Base-by-base conservation (phyloP, 352 stramenopile species). In the Globisporangium echinulatum region DNA sequence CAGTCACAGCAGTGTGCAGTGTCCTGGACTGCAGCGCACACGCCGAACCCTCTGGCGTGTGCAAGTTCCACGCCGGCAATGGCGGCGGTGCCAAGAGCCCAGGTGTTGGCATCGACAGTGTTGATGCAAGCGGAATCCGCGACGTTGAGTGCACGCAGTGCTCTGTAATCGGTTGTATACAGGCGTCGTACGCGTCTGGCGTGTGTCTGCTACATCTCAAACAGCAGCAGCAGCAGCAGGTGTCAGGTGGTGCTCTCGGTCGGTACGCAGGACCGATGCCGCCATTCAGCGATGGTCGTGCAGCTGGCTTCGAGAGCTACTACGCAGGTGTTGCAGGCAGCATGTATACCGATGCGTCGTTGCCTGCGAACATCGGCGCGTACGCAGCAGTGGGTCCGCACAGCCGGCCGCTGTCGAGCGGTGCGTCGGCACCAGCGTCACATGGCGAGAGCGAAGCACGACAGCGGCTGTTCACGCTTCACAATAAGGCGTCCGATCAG, bases 151-250 rank as follows among this genome's bases (percentile, higher is more conserved):
- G 62, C 43, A 77, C 66, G 47, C 60, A 49, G 6, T 83, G 68
- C 49, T 49, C 52, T 9, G 54, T 72, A 53, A 15, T 63, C 37
- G 74, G 70, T 5, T 88, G 81, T 56, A 57, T 47, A 10, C 78
- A 82, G 51, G 36, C 71, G 33, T 72, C 72, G 49, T 87, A 86
- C 47, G 54, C 70, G 17, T 74, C 64, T 0, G 79, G 79, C 6
- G 53, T 88, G 15, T 88, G 79, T 61, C 56, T 75, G 33, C 64
- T 82, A 42, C 77, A 90, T 56, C 56, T 63, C 7, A 82, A 54
- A 40, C 39, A 44, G 8, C 40, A 47, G 38, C 72, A 47, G 38
- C 72, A 66, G n/a, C 62, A 68, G 7, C 54, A 53, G 15, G 43
- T 13, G n/a, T 15, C 43, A 14, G n/a, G 43, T 38, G 52, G 38